These are phyloP conservation scores for Aspergillus sparsus DNA, from an alignment of 495 filamentous ascomycete genomes.

Conservation along the genomic window DNA sequence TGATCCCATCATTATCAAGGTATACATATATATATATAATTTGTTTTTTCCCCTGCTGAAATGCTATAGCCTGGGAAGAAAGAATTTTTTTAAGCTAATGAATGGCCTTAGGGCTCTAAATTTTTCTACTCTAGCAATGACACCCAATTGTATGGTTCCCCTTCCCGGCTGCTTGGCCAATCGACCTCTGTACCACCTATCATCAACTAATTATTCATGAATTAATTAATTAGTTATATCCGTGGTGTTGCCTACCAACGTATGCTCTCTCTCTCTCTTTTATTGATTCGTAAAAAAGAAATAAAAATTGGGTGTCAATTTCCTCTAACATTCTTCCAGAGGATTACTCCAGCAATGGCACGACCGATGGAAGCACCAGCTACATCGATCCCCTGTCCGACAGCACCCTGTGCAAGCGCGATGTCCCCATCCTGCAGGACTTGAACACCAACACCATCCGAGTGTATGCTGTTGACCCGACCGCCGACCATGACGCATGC, in stretches of 20 bases:
- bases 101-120: slow-evolving; percentile 58
- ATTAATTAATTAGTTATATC: slow-evolving; percentile 56
- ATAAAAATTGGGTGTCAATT: background rate
- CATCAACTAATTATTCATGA: slow-evolving; percentile 18
- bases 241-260: slow-evolving; percentile 88
- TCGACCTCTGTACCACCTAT: background rate
- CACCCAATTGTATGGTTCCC: slow-evolving; percentile 70
- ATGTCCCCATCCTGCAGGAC: slow-evolving; percentile 76
- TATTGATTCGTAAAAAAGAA: slow-evolving; percentile 19
- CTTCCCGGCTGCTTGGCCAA: too few relatives aligned
- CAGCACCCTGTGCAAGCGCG: slow-evolving; percentile 66
- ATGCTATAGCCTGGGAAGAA: slow-evolving; percentile 15
- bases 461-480: slow-evolving; percentile 87
- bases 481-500: slow-evolving; percentile 73
- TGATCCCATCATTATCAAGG: slow-evolving; percentile 73
- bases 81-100: too few relatives aligned
- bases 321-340: slow-evolving; percentile 28
- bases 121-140: slow-evolving; percentile 78
- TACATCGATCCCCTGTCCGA: slow-evolving; percentile 75
- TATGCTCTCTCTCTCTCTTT: slow-evolving; percentile 31
- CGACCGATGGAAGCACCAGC: slow-evolving; percentile 31
- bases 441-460: slow-evolving; percentile 88
- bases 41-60: slow-evolving; percentile 9
- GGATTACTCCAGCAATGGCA: slow-evolving; percentile 48
- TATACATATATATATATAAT: slow-evolving; percentile 27